These are phyloP conservation scores for Corynascus novoguineensis DNA, from an alignment of 495 filamentous ascomycete species.

Conservation along the genomic window DNA sequence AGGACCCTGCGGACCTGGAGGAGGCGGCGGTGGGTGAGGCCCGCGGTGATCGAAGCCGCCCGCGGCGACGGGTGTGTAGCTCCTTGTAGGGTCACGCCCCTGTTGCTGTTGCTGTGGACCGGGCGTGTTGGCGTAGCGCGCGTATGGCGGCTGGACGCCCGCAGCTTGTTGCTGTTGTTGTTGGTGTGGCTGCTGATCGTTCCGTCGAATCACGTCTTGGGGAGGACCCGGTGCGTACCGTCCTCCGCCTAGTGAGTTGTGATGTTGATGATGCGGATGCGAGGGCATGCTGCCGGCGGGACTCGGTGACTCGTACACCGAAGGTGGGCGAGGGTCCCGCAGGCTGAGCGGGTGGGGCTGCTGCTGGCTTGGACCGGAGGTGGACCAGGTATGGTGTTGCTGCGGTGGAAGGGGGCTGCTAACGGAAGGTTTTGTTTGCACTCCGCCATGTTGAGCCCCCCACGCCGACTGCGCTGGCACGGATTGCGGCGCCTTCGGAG, in stretches of 20 bases:
- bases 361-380: conserved; percentile 28
- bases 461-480: conserved; percentile 37
- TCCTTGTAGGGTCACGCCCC: conserved; percentile 20
- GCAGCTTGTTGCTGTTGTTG: conserved; percentile 2
- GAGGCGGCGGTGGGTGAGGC: conserved; percentile 20
- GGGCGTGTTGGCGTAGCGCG: conserved; percentile 28
- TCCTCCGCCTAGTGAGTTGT: conserved; percentile 20
- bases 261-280: conserved; percentile 24
- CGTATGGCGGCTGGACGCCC: conserved; percentile 29
- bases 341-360: conserved; percentile 33
- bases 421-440: conserved; percentile 35
- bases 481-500: conserved; percentile 36
- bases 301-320: conserved; percentile 29
- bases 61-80: conserved; percentile 25
- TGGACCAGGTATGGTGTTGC: conserved; percentile 32
- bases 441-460: conserved; percentile 40
- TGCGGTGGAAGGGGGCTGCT: conserved; percentile 37
- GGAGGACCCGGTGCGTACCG: conserved; percentile 18
- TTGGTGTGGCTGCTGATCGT: conserved; percentile 9
- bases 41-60: conserved; percentile 22
- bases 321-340: conserved; percentile 36
- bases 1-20: too few species aligned
- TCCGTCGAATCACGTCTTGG: conserved; percentile 18
- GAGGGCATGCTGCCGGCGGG: conserved; percentile 20
- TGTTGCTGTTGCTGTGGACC: conserved; percentile 21